Evolutionary conservation across 2,329 filamentous ascomycete species (phyloP), one percentile per base, ranked within the genome.

Genomic region (Exophiala sp.): DNA sequence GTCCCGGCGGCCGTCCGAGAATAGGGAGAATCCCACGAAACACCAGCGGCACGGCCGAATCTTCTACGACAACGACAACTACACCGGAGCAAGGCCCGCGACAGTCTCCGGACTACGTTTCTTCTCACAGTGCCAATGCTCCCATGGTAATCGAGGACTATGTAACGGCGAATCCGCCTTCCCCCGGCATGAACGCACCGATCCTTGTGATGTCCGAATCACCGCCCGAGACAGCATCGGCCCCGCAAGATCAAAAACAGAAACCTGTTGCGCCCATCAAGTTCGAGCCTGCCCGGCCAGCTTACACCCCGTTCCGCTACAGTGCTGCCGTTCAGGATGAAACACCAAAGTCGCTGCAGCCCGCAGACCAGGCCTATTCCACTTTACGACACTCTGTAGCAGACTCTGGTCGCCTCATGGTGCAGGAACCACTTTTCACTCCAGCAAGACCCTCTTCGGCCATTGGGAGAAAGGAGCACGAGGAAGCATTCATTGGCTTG

Each of bases 1-100:
- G 75, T 53, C 74, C 76, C 16, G 77, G 76, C 18, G 77, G 77
- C 6, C 66, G 77, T 24, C 76, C 77, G 8, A 68, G 74, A 9
- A 53, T 74, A 14, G 60, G n/a, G 18, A 32, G 10, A 19, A 4
- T 14, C 16, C 29, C 7, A 2, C 29, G 14, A 16, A 29, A 27
- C 13, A 16, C 35, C 21, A 43, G 30, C 35, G 21, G 32, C 11
- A 19, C 16, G 14, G 19, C 19, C 13, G 32, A 32, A 14, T 19
- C 51, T 11, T 16, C 23, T 27, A 18, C 37, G 16, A 34, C 29
- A 7, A 46, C 23, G 11, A 46, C 23, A 13, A 21, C 19, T 27
- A 10, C 40, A 21, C 37, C 45, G 9, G 48, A 52, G 9, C 48
- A 58, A 22, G 44, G 52, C 3, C 46, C 63, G 24, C 58, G 63